These are phyloP conservation scores for Juglanconis sp. DNA, from an alignment of 2,329 filamentous ascomycete genomes.

Conservation along the genomic window DNA sequence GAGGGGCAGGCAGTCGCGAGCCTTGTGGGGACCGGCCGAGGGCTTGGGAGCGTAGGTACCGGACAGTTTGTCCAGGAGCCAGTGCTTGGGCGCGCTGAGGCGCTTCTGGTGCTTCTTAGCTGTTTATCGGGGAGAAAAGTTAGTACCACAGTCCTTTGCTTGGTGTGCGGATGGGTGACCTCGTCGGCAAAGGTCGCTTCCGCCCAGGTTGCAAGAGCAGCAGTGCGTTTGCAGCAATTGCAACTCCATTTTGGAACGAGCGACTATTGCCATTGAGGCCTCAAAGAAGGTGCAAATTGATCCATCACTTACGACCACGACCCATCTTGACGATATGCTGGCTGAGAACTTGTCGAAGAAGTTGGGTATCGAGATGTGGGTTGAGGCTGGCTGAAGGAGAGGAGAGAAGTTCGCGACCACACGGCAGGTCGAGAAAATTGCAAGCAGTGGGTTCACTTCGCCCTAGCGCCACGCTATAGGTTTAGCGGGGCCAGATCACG, in stretches of 20 bases:
- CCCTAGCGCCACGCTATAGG: slow-evolving; percentile 2
- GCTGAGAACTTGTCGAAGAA: not conserved
- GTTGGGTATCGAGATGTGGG: slow-evolving; percentile 11
- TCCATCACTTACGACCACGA: slow-evolving; percentile 20
- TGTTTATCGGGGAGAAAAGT: slow-evolving; percentile 10
- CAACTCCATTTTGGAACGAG: not conserved
- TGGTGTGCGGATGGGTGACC: not conserved
- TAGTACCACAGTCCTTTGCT: not conserved
- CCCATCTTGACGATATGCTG: slow-evolving; percentile 19
- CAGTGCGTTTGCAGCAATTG: not conserved
- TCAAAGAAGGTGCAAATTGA: not conserved
- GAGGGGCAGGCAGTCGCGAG: slow-evolving; percentile 96
- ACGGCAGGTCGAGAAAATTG: slow-evolving; percentile 8
- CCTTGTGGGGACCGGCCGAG: slow-evolving; percentile 93
- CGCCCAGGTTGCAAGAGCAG: not conserved
- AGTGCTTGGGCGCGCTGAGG: slow-evolving; percentile 97
- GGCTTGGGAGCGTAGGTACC: slow-evolving; percentile 75
- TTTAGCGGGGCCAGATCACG: not conserved
- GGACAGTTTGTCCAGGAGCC: slow-evolving; percentile 99
- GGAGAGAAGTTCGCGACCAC: slow-evolving; percentile 5
- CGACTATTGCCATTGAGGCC: not conserved
- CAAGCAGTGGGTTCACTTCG: slow-evolving; percentile 14
- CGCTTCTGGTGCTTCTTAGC: slow-evolving; percentile 99
- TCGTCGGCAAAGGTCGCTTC: not conserved
- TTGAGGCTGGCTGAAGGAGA: slow-evolving; percentile 8